A percentile compares a stretch with the other conserved stretches of the same genome.
Conservation (phyloP, 2,329 filamentous ascomycete species). For the Fusarium avenaceum region DNA sequence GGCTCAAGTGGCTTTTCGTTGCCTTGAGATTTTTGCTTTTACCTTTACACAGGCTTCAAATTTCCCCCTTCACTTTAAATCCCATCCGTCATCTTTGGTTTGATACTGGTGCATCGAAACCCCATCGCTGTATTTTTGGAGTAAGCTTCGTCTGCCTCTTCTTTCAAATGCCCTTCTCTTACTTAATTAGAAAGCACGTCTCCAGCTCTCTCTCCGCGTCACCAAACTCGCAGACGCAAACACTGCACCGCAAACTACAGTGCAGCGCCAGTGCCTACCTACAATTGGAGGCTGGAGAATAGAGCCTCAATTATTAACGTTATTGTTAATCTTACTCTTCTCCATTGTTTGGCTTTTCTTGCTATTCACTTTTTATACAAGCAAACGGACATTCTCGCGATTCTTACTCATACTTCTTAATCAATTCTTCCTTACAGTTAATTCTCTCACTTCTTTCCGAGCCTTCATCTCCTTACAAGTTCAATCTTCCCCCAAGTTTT, state of each 20-base stretch:
- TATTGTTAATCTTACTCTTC: conserved; percentile 21
- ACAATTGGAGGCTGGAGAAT: conserved; percentile 21
- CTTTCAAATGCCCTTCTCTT: neutral
- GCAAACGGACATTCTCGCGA: conserved; percentile 6
- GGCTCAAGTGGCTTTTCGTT: conserved; percentile 11
- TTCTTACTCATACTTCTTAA: conserved; percentile 21
- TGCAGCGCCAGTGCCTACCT: conserved; percentile 2
- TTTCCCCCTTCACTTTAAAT: conserved; percentile 15
- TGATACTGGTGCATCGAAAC: conserved; percentile 5
- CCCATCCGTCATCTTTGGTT: conserved; percentile 7
- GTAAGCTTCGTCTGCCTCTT: conserved; percentile 8
- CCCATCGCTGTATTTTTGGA: neutral
- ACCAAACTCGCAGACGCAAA: conserved; percentile 6
- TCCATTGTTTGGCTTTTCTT: conserved; percentile 17
- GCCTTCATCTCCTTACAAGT: neutral
- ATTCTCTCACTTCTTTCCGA: conserved; percentile 8
- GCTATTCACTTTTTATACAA: conserved; percentile 13
- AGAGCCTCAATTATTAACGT: conserved; percentile 26
- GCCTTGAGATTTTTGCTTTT: conserved; percentile 1
- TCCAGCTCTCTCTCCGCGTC: conserved; percentile 1
- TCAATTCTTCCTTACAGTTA: conserved; percentile 5
- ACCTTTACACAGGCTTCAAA: neutral
- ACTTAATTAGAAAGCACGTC: conserved; percentile 1
- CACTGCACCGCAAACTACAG: conserved; percentile 7
- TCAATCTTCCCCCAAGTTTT: conserved; percentile 7